Base-by-base conservation (phyloP, 352 stramenopile species). In the Thalassiosira mediterranea region DNA sequence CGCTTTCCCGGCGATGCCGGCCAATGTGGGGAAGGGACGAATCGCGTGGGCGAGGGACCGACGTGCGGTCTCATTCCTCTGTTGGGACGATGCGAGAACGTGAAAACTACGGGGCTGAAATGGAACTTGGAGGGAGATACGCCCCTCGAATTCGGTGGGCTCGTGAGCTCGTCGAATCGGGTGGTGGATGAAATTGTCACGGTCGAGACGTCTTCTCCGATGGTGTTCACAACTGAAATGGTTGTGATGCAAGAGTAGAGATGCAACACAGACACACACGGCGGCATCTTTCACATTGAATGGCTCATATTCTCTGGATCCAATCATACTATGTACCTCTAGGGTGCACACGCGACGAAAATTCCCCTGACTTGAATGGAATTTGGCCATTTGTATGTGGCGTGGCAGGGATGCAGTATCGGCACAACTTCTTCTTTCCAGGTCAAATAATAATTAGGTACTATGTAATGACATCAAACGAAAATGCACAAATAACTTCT, bases 11-110 rank as follows among this genome's bases (percentile, higher is more conserved):
- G 71, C 38, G 44, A 2, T 32, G 8, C 37, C 34, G 8, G 32
- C 34, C 48, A 42, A 8, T 48, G 56, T 11, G 31, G 42, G 15
- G 21, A 40, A 29, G 28, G 59, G 21, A 71, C 13, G 13, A 56
- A 37, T 11, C 38, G 13, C 11, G 32, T 92, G 60, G 93, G 96
- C 46, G 96, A 98, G 83, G 92, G 94, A 48, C 94, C 95, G 29
- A 97, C 92, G 26, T 98, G 95, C 79, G 96, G 96, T 3, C 84
- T 98, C 13, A 95, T 98, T 60, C 96, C 96, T 0, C 59, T 98
- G n/a, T 89, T 80, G 25, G 90, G 88, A 15, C 66, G 85, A 4
- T 98, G 95, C 63, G 76, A 91, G 10, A 79, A 80, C 3, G 90
- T 94, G 2, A 93, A 83, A 7, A 98, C 96, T 0, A 90, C 78